Evolutionary conservation across 768 basidiomycete genomes (phyloP).

Genomic region (Tremella yokohamensis): DNA sequence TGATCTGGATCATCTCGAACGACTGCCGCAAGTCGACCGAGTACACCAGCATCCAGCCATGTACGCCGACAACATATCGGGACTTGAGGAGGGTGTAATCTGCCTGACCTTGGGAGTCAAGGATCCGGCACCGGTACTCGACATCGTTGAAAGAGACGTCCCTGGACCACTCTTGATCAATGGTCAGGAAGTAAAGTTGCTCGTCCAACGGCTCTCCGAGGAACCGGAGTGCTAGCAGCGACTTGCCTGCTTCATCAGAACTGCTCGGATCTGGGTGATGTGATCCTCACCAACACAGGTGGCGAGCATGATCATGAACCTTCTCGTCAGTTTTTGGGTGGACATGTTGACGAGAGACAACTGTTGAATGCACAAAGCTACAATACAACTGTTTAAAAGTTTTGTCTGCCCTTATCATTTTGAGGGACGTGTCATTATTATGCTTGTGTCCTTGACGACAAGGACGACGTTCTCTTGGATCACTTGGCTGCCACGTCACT

Average conservation of each 20-base stretch:
- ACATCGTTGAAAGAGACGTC: slow-evolving; percentile 78
- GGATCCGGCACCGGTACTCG: slow-evolving; percentile 93
- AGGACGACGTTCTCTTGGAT: too few relatives aligned
- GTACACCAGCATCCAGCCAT: slow-evolving; percentile 95
- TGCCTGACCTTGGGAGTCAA: slow-evolving; percentile 97
- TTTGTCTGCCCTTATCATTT: too few relatives aligned
- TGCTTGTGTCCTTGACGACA: too few relatives aligned
- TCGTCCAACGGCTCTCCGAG: slow-evolving; percentile 80
- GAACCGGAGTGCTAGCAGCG: slow-evolving; percentile 86
- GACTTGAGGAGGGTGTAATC: slow-evolving; percentile 91
- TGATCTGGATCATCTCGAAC: slow-evolving; percentile 89
- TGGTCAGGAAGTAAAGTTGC: slow-evolving; percentile 92
- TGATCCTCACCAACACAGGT: slow-evolving; percentile 47
- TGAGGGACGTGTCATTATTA: too few relatives aligned
- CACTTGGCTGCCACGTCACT: too few relatives aligned
- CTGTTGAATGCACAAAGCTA: too few relatives aligned
- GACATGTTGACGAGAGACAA: too few relatives aligned
- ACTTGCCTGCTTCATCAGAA: slow-evolving; percentile 66
- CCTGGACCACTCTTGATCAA: slow-evolving; percentile 83
- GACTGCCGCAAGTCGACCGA: slow-evolving; percentile 84
- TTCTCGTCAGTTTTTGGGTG: slow-evolving; percentile 40
- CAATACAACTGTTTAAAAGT: too few relatives aligned
- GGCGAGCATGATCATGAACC: slow-evolving; percentile 50
- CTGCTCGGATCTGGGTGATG: background rate
- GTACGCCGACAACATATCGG: slow-evolving; percentile 92